A percentile compares a stretch with the other conserved stretches of the same genome.
These are phyloP conservation scores for Vitis labrusca DNA, from an alignment of 164 flowering plant genomes.

Conservation along the genomic window DNA sequence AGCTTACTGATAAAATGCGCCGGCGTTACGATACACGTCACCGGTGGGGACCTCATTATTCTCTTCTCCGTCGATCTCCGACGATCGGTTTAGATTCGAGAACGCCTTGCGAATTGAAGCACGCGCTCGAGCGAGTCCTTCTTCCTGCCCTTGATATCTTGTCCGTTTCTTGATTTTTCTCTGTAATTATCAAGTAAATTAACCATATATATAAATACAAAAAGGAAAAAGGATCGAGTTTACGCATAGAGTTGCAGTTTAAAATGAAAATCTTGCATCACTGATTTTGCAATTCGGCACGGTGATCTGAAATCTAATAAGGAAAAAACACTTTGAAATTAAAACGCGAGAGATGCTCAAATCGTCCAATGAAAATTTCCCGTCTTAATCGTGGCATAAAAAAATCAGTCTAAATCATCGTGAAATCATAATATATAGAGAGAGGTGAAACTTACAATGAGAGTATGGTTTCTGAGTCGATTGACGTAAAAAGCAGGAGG, in stretches of 20 bases:
- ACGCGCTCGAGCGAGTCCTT: slow-evolving; percentile 56
- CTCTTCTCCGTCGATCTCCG: slow-evolving; percentile 1
- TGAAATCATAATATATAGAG: not conserved
- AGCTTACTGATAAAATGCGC: slow-evolving; percentile 62
- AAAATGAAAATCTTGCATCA: no score
- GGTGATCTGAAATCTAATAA: no score
- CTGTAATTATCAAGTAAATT: slow-evolving; percentile 13
- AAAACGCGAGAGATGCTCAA: no score
- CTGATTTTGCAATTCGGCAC: no score
- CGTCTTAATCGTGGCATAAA: not conserved
- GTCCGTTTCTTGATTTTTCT: slow-evolving; percentile 14
- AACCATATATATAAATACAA: not conserved
- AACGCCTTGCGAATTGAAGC: slow-evolving; percentile 49
- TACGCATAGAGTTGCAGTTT: no score
- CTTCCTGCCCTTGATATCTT: slow-evolving; percentile 31
- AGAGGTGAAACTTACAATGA: slow-evolving; percentile 3
- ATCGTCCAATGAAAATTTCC: not conserved
- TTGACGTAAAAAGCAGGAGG: not conserved
- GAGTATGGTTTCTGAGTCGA: slow-evolving; percentile 3
- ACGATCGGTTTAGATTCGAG: slow-evolving; percentile 19
- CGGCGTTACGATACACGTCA: slow-evolving; percentile 49
- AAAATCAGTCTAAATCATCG: not conserved
- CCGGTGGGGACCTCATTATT: slow-evolving; percentile 14
- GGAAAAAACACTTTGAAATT: no score
- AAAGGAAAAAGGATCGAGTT: not conserved